phyloP scores from a whole-genome alignment of 2,329 filamentous ascomycete species.

The Cytospora chrysosperma region DNA sequence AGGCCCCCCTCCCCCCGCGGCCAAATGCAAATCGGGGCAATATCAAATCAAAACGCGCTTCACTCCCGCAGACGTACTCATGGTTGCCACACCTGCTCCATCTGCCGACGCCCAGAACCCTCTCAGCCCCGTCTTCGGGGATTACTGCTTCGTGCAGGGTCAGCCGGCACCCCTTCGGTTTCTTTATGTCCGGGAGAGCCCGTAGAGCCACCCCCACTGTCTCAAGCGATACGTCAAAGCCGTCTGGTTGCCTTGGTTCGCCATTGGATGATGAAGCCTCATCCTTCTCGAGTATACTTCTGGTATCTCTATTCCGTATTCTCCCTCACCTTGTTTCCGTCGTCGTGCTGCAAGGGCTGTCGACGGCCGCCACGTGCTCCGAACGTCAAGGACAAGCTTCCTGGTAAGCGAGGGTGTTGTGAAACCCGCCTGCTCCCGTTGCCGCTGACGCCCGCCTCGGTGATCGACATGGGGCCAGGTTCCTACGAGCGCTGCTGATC shows the following conservation, averaged over 20 bases:
- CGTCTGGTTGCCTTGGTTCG: neutral
- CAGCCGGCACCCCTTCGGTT: neutral
- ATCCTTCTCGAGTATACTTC: neutral
- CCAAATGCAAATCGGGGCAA: neutral
- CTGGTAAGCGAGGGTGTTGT: neutral
- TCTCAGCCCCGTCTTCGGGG: neutral
- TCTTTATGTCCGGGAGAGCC: neutral
- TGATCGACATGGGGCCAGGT: neutral
- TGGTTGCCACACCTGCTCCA: neutral
- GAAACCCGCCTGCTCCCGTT: neutral
- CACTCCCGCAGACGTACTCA: neutral
- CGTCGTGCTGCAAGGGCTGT: neutral
- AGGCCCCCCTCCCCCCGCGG: neutral
- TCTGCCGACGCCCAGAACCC: neutral
- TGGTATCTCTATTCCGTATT: neutral
- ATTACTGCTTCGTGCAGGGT: neutral
- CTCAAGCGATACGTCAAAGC: neutral
- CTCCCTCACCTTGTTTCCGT: neutral
- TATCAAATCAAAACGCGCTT: neutral
- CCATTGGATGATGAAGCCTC: neutral
- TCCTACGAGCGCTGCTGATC: neutral
- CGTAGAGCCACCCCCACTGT: neutral
- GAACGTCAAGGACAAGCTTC: neutral
- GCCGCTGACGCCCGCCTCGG: neutral
- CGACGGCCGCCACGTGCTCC: neutral